Evolutionary conservation across 2,329 filamentous ascomycete genomes (phyloP).

Genomic region (Sarocladium strictum): DNA sequence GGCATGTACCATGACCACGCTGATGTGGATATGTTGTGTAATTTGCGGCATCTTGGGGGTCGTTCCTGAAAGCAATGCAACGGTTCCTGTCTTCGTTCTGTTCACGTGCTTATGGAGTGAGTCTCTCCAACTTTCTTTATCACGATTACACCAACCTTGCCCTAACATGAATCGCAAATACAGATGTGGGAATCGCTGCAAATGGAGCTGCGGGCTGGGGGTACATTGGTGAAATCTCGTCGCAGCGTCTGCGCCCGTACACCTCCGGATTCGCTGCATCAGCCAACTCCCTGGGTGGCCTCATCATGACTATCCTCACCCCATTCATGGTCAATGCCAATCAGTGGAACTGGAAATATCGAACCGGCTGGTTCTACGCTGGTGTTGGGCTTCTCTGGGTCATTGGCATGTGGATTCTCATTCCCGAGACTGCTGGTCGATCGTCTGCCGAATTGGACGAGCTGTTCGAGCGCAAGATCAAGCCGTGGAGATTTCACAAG

Average conservation of each 20-base stretch:
- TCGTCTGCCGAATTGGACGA: constrained; percentile 22
- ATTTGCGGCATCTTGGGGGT: constrained; percentile 16
- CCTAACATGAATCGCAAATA: neutral
- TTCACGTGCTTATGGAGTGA: constrained; percentile 19
- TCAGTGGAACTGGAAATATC: constrained; percentile 18
- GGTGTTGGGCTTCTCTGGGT: constrained; percentile 11
- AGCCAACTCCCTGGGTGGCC: neutral
- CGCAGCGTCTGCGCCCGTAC: constrained; percentile 19
- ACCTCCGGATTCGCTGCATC: constrained; percentile 15
- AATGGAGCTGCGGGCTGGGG: constrained; percentile 23
- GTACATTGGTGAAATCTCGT: constrained; percentile 24
- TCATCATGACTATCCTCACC: constrained; percentile 14
- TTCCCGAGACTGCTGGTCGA: constrained; percentile 10
- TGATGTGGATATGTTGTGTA: constrained; percentile 14
- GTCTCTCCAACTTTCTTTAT: too few relatives aligned
- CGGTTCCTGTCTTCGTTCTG: constrained; percentile 14
- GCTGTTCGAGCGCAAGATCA: constrained; percentile 21
- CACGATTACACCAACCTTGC: neutral
- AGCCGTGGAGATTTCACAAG: constrained; percentile 19
- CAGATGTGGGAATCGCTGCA: constrained; percentile 19
- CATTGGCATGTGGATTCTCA: constrained; percentile 8
- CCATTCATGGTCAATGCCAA: constrained; percentile 18
- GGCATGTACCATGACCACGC: constrained; percentile 13
- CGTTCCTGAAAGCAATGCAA: neutral
- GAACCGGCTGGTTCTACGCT: constrained; percentile 18